phyloP scores from a whole-genome alignment of 805 yeast species.

The Candida stauntonica region DNA sequence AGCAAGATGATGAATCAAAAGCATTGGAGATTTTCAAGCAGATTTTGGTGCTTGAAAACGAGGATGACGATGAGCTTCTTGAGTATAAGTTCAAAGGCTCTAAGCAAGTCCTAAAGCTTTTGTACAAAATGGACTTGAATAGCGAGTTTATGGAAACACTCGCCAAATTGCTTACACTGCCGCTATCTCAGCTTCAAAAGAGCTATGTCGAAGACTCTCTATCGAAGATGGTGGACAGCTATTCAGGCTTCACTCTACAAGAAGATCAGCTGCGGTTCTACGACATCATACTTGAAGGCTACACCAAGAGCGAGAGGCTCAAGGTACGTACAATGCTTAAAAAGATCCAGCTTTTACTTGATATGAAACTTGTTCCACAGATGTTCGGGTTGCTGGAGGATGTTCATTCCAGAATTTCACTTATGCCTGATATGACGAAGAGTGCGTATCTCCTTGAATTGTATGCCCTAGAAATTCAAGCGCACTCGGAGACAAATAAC shows the following conservation, averaged over 20 bases:
- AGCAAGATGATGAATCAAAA: slow-evolving; percentile 24
- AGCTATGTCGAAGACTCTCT: slow-evolving; percentile 32
- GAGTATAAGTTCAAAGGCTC: slow-evolving; percentile 25
- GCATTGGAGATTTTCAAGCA: slow-evolving; percentile 16
- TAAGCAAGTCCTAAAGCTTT: slow-evolving; percentile 24
- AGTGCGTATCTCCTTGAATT: slow-evolving; percentile 54
- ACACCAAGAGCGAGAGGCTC: slow-evolving; percentile 35
- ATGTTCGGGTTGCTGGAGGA: slow-evolving; percentile 33
- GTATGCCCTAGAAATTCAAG: slow-evolving; percentile 61
- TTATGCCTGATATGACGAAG: slow-evolving; percentile 38
- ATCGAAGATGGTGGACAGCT: slow-evolving; percentile 36
- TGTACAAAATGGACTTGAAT: slow-evolving; percentile 18
- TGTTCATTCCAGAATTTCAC: slow-evolving; percentile 37
- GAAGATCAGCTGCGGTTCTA: slow-evolving; percentile 27
- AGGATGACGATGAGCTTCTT: slow-evolving; percentile 31
- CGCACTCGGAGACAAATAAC: slow-evolving; percentile 38
- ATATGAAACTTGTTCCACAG: slow-evolving; percentile 26
- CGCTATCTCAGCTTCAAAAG: slow-evolving; percentile 18
- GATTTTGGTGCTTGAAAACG: slow-evolving; percentile 31
- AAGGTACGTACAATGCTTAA: slow-evolving; percentile 46
- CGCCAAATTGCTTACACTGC: slow-evolving; percentile 9
- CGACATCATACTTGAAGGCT: slow-evolving; percentile 26
- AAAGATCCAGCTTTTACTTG: slow-evolving; percentile 35
- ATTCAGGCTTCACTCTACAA: slow-evolving; percentile 17
- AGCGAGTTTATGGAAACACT: slow-evolving; percentile 11